phyloP scores from a whole-genome alignment of 2,329 filamentous ascomycete genomes.

The Cryphonectria japonica region DNA sequence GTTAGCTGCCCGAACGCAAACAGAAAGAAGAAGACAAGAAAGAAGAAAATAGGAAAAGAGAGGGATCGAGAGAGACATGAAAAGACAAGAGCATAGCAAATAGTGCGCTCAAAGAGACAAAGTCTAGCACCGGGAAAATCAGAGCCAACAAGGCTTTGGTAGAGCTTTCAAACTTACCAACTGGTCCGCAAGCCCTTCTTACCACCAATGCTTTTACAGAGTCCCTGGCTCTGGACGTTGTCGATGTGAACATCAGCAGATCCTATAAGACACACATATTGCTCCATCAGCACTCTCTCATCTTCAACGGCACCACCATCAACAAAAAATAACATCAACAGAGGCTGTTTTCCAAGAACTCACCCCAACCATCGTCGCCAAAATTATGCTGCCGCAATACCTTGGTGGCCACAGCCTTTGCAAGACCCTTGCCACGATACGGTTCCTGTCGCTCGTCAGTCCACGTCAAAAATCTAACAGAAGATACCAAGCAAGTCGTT shows the following conservation, averaged over 20 bases:
- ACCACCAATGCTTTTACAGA: slow-evolving; percentile 66
- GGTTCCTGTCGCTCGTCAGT: slow-evolving; percentile 43
- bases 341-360: not conserved
- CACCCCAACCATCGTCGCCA: slow-evolving; percentile 53
- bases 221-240: slow-evolving; percentile 63
- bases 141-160: not conserved
- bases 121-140: not conserved
- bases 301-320: no score
- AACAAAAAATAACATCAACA: not conserved
- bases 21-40: not conserved
- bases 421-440: slow-evolving; percentile 65
- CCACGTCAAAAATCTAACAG: no score
- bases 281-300: not conserved
- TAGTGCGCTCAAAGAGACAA: not conserved
- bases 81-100: no score
- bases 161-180: slow-evolving; percentile 53
- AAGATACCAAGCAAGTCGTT: not conserved
- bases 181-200: slow-evolving; percentile 58
- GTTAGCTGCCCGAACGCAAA: slow-evolving; percentile 9
- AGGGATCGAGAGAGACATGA: no score
- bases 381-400: slow-evolving; percentile 59
- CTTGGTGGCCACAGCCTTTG: slow-evolving; percentile 62
- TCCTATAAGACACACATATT: slow-evolving; percentile 6
- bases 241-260: slow-evolving; percentile 66
- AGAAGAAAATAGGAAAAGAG: not conserved